Evolutionary conservation across 2,329 filamentous ascomycete species (phyloP).

Genomic region (Chaetomium strumarium): DNA sequence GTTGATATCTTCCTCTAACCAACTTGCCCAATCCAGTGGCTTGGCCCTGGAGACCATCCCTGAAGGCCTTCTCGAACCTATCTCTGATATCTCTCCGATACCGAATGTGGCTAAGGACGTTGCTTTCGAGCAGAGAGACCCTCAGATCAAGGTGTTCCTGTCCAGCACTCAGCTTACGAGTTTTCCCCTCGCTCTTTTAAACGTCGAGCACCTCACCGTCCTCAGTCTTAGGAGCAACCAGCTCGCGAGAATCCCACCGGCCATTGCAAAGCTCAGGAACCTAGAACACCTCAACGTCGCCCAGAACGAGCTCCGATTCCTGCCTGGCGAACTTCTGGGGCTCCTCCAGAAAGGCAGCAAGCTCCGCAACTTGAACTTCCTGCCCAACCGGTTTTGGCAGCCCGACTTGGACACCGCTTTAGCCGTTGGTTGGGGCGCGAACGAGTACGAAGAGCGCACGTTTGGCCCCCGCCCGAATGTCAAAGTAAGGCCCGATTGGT

Average conservation of each 20-base stretch:
- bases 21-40: conserved; percentile 25
- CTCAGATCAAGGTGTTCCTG: conserved; percentile 56
- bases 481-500: conserved; percentile 10
- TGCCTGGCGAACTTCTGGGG: conserved; percentile 58
- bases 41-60: conserved; percentile 49
- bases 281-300: conserved; percentile 60
- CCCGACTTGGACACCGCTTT: not conserved
- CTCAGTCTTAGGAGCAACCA: conserved; percentile 61
- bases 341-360: conserved; percentile 43
- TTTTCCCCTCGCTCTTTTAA: conserved; percentile 56
- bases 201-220: conserved; percentile 55
- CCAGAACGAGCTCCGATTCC: conserved; percentile 53
- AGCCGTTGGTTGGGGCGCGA: not conserved
- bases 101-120: conserved; percentile 51
- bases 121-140: conserved; percentile 53
- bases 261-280: conserved; percentile 51
- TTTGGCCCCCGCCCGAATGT: conserved; percentile 8
- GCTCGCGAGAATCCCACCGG: conserved; percentile 54
- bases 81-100: conserved; percentile 50
- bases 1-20: not conserved
- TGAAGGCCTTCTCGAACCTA: conserved; percentile 50
- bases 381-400: conserved; percentile 58
- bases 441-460: conserved; percentile 15
- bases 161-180: conserved; percentile 51
- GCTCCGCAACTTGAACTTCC: conserved; percentile 48